Percentiles rank a stretch among this genome's conserved stretches.
phyloP scores from a whole-genome alignment of 192 early-diverging fungal species.

The Umbelopsis sp. region DNA sequence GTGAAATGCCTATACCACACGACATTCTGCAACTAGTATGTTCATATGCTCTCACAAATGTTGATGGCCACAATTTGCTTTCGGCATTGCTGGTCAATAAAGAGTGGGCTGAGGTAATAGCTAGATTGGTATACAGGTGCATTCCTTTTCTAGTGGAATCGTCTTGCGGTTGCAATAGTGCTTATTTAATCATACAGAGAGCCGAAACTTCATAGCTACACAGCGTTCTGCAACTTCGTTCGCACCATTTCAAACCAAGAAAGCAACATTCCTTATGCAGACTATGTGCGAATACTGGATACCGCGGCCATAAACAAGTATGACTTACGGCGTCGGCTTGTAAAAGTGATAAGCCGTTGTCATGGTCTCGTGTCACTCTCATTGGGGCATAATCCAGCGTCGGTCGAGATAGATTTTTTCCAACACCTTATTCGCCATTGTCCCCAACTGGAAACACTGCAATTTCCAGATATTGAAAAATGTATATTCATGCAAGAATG shows the following conservation, averaged over 20 bases:
- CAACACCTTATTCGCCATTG: background rate
- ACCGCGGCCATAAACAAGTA: slow-evolving; percentile 14
- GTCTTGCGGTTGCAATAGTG: background rate
- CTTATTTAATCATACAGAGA: background rate
- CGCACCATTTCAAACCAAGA: background rate
- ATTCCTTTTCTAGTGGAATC: background rate
- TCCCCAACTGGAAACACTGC: background rate
- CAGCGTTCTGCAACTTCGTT: slow-evolving; percentile 1
- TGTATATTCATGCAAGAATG: slow-evolving; percentile 17
- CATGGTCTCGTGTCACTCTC: background rate
- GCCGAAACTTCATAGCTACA: background rate
- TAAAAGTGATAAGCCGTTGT: background rate
- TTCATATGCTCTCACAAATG: background rate
- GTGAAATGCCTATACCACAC: background rate
- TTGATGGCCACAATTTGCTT: background rate
- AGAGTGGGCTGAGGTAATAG: background rate
- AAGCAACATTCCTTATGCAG: background rate
- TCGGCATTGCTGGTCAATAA: background rate
- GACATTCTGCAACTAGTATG: slow-evolving; percentile 6
- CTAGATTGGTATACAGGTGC: background rate
- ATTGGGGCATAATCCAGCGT: background rate
- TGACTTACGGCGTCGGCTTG: background rate
- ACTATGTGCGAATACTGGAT: slow-evolving; percentile 8
- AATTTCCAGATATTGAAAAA: slow-evolving; percentile 12
- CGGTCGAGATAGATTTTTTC: slow-evolving; percentile 7